phyloP scores from a whole-genome alignment of 805 yeast genomes.

The Saccharomycopsis sp. region DNA sequence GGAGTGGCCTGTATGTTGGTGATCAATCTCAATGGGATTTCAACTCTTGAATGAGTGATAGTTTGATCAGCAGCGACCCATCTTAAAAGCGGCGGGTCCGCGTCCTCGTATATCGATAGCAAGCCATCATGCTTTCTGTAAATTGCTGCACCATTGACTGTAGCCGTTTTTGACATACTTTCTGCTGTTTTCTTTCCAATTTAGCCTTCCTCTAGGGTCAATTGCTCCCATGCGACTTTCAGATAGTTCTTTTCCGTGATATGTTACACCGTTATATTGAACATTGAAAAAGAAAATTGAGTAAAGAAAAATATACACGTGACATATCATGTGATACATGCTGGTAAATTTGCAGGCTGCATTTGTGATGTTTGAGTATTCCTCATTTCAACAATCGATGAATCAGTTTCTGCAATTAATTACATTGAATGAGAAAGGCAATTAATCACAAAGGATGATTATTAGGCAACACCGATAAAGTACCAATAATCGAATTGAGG shows the following conservation, averaged over 20 bases:
- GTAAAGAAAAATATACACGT: too few relatives aligned
- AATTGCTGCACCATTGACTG: constrained; percentile 19
- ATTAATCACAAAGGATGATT: neutral
- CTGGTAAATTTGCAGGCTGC: too few relatives aligned
- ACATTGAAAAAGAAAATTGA: too few relatives aligned
- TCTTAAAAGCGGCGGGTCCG: constrained; percentile 44
- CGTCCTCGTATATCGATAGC: constrained; percentile 48
- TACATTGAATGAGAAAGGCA: neutral
- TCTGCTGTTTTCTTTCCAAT: too few relatives aligned
- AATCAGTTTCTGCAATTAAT: too few relatives aligned
- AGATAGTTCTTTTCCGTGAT: too few relatives aligned
- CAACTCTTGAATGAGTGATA: constrained; percentile 34
- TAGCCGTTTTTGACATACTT: constrained; percentile 6
- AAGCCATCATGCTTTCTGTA: constrained; percentile 34
- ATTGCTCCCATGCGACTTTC: too few relatives aligned
- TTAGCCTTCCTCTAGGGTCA: too few relatives aligned
- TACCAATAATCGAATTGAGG: neutral
- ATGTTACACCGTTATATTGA: too few relatives aligned
- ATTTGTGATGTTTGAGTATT: neutral
- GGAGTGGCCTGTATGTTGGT: constrained; percentile 62
- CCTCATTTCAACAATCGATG: neutral
- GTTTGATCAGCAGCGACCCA: constrained; percentile 53
- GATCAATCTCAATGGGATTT: constrained; percentile 36
- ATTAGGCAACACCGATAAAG: neutral
- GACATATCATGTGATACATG: neutral